Evolutionary conservation across 2,329 filamentous ascomycete genomes (phyloP).

Genomic region (Fusarium bulbicola): DNA sequence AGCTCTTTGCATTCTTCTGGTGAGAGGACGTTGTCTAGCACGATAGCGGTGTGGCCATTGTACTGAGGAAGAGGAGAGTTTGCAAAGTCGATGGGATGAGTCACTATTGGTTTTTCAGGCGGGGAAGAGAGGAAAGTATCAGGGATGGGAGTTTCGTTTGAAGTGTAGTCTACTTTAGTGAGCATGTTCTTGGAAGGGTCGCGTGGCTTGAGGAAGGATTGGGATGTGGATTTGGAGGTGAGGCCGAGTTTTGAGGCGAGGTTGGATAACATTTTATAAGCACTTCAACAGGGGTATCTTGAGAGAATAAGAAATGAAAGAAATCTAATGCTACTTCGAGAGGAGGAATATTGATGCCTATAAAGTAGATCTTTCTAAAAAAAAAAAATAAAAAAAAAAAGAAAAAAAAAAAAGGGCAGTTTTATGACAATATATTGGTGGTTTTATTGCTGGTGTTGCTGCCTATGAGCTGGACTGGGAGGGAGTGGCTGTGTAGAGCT

Average conservation of each 20-base stretch:
- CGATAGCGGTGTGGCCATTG: constrained; percentile 60
- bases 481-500: neutral
- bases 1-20: constrained; percentile 67
- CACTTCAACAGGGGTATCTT: neutral
- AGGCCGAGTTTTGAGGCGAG: constrained; percentile 39
- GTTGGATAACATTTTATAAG: constrained; percentile 34
- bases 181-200: constrained; percentile 1
- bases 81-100: constrained; percentile 61
- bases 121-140: constrained; percentile 54
- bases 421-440: neutral
- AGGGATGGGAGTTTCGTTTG: constrained; percentile 49
- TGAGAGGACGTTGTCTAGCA: constrained; percentile 68
- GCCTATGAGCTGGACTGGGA: neutral
- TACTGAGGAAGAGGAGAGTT: constrained; percentile 61
- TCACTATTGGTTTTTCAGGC: constrained; percentile 52
- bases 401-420: neutral
- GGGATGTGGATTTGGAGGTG: neutral
- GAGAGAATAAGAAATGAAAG: neutral
- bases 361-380: neutral
- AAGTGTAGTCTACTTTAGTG: constrained; percentile 41
- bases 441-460: constrained; percentile 13
- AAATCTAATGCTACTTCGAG: neutral
- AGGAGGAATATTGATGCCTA: neutral
- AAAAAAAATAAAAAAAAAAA: too few species aligned
- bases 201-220: constrained; percentile 1